These are phyloP conservation scores for Ophiostoma triangulosporum DNA, from an alignment of 2,329 filamentous ascomycete genomes.

Conservation along the genomic window DNA sequence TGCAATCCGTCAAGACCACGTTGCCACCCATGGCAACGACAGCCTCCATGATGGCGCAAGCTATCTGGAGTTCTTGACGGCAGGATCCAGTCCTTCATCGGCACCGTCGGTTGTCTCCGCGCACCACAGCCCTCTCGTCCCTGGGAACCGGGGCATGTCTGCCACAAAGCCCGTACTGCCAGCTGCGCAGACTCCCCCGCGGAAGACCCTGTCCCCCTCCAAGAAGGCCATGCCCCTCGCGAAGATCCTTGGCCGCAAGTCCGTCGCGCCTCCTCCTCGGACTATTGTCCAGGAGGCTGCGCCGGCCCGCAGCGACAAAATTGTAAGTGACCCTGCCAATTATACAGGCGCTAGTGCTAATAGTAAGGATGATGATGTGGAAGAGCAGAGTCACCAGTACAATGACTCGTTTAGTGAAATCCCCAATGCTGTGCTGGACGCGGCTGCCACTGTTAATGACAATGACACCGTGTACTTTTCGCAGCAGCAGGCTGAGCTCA, in stretches of 20 bases:
- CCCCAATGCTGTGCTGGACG: slow-evolving; percentile 34
- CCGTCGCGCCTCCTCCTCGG: neutral
- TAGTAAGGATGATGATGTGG: neutral
- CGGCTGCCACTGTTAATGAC: slow-evolving; percentile 28
- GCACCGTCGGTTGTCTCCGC: neutral
- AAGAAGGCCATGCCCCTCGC: slow-evolving; percentile 11
- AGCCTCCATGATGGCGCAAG: slow-evolving; percentile 5
- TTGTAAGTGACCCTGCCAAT: neutral
- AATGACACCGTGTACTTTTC: slow-evolving; percentile 8
- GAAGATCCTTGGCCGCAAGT: slow-evolving; percentile 10
- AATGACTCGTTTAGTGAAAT: slow-evolving; percentile 47
- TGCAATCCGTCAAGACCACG: slow-evolving; percentile 28
- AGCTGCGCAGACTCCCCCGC: neutral
- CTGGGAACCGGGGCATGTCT: neutral
- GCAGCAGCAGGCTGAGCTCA: slow-evolving; percentile 11
- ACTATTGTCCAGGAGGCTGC: neutral
- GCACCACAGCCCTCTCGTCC: neutral
- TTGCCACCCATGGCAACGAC: neutral
- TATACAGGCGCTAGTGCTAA: neutral
- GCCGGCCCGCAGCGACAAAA: neutral
- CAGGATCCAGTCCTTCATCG: slow-evolving; percentile 2
- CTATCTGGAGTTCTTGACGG: slow-evolving; percentile 10
- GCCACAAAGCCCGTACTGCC: neutral
- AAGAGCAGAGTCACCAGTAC: slow-evolving; percentile 19
- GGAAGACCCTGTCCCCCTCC: slow-evolving; percentile 3